Conservation (phyloP, 331 rosid species). For the Spiraea crenata region DNA sequence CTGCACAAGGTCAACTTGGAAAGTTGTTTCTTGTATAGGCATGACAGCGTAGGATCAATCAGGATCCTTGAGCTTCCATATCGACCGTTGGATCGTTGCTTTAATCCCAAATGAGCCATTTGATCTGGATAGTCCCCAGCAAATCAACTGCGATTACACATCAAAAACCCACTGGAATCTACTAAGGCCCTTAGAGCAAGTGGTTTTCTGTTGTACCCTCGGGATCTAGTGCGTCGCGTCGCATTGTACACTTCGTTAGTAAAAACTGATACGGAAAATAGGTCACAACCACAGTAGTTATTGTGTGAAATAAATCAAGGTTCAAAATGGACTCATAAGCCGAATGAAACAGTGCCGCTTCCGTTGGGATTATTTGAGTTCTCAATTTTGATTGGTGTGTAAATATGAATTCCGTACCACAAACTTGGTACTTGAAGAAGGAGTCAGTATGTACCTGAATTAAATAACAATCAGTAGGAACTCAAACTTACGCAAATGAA, state of each 20-base stretch:
- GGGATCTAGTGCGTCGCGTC: conserved; percentile 33
- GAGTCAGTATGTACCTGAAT: too few relatives aligned
- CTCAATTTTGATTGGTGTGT: too few relatives aligned
- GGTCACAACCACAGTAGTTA: too few relatives aligned
- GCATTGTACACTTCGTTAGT: conserved; percentile 3
- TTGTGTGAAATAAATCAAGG: too few relatives aligned
- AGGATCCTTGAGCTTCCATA: conserved; percentile 10
- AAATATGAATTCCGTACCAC: too few relatives aligned
- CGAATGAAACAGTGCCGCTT: too few relatives aligned
- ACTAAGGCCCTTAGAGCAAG: conserved; percentile 25
- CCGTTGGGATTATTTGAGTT: too few relatives aligned
- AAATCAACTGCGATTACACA: conserved; percentile 75
- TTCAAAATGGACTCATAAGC: too few relatives aligned
- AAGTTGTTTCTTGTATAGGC: conserved; percentile 31
- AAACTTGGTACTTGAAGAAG: too few relatives aligned
- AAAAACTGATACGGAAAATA: neutral
- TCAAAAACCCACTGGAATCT: conserved; percentile 59
- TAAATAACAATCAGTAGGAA: too few relatives aligned
- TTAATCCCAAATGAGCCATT: conserved; percentile 25
- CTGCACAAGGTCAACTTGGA: conserved; percentile 41
- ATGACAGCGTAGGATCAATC: conserved; percentile 44
- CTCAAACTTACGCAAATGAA: too few relatives aligned
- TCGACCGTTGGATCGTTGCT: conserved; percentile 38
- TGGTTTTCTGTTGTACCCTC: conserved; percentile 24
- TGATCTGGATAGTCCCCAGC: conserved; percentile 9